phyloP scores from a whole-genome alignment of 106 monocot genomes.

The Gastrodia elata region DNA sequence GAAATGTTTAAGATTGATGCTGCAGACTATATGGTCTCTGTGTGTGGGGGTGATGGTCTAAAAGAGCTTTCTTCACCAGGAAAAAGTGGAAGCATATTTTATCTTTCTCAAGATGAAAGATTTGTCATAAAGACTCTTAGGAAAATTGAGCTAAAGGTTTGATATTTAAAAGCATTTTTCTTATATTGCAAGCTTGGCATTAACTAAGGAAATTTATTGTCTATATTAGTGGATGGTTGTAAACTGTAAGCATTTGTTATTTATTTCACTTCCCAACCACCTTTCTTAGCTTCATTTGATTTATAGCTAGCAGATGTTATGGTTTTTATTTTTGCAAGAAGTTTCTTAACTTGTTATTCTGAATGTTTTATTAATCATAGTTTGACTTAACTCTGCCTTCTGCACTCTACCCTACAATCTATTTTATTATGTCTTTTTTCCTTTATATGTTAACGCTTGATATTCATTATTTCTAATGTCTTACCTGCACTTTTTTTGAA shows the following conservation, averaged over 20 bases:
- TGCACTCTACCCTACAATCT: background rate
- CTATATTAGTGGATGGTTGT: background rate
- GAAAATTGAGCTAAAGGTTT: constrained; percentile 82
- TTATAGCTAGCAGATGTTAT: background rate
- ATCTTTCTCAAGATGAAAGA: constrained; percentile 96
- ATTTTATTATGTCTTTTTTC: background rate
- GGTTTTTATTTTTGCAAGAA: too few species aligned
- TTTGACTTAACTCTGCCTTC: background rate
- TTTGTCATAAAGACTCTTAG: constrained; percentile 87
- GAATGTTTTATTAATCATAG: background rate
- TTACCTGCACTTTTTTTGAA: background rate
- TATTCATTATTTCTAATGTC: background rate
- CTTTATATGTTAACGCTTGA: background rate
- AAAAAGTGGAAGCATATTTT: constrained; percentile 98
- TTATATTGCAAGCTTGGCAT: background rate
- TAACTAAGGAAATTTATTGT: background rate
- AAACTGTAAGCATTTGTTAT: background rate
- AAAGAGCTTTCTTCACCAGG: constrained; percentile 97
- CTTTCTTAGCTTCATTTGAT: background rate
- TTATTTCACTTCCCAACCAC: background rate
- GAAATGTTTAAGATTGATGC: constrained; percentile 99
- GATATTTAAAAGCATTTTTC: background rate
- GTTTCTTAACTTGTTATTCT: too few species aligned
- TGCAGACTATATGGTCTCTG: constrained; percentile 96
- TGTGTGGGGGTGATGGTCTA: constrained; percentile 75